phyloP scores from a whole-genome alignment of 352 stramenopile species.

The Phytophthora capsici region DNA sequence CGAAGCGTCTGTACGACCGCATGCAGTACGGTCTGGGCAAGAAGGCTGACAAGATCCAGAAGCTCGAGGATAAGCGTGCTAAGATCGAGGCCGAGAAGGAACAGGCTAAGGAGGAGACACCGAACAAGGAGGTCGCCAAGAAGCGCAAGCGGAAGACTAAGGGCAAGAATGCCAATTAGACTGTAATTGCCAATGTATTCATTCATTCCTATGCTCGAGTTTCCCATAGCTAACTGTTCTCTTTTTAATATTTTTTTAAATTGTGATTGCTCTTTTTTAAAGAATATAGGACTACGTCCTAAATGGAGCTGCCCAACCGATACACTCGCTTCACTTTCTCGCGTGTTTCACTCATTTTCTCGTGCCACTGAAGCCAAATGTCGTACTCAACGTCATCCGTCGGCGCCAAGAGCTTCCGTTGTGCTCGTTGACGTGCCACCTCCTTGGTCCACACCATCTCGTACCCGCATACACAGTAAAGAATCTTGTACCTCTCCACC shows the following conservation, averaged over 20 bases:
- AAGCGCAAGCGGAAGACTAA: conserved; percentile 48
- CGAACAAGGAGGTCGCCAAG: conserved; percentile 46
- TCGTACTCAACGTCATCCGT: conserved; percentile 31
- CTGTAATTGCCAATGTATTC: conserved; percentile 54
- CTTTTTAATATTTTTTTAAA: too few species aligned
- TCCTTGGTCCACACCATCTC: conserved; percentile 59
- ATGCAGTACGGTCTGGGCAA: conserved; percentile 93
- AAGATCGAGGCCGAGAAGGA: conserved; percentile 74
- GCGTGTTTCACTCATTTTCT: conserved; percentile 23
- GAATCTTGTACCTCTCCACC: conserved; percentile 61
- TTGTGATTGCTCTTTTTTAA: too few species aligned
- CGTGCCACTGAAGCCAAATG: conserved; percentile 43
- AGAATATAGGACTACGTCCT: too few species aligned
- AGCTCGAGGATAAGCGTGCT: conserved; percentile 81
- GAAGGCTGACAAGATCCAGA: conserved; percentile 88
- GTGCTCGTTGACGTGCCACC: conserved; percentile 51
- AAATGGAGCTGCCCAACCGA: too few species aligned
- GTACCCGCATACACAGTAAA: conserved; percentile 58
- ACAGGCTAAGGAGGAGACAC: conserved; percentile 31
- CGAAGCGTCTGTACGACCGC: conserved; percentile 90
- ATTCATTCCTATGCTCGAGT: conserved; percentile 3
- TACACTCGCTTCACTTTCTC: conserved; percentile 26
- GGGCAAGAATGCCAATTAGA: conserved; percentile 44
- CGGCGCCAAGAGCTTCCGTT: conserved; percentile 57
- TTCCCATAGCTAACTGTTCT: too few species aligned